phyloP scores from a whole-genome alignment of 208 protist species.

The Leptomonas pyrrhocoris region DNA sequence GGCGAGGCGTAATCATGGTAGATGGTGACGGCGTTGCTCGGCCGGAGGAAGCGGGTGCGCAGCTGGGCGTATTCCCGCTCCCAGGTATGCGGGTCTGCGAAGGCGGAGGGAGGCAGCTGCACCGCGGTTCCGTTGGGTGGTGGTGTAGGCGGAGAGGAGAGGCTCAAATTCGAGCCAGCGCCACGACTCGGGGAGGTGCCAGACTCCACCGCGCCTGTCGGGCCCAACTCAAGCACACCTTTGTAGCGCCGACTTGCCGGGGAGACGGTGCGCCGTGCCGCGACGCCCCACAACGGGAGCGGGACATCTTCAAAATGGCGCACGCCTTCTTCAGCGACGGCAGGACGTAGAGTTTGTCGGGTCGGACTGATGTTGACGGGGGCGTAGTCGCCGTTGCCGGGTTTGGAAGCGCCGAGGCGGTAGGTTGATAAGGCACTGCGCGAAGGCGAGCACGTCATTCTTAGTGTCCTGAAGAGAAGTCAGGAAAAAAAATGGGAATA shows the following conservation, averaged over 20 bases:
- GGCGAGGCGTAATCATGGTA: conserved; percentile 43
- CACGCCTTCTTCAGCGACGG: conserved; percentile 16
- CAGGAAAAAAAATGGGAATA: conserved; percentile 3
- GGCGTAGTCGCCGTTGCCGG: neutral
- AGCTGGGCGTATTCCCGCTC: conserved; percentile 39
- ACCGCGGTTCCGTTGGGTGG: conserved; percentile 2
- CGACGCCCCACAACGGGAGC: conserved; percentile 10
- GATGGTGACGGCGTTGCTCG: conserved; percentile 49
- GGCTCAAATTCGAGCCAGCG: neutral
- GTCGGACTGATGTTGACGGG: conserved; percentile 6
- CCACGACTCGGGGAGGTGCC: neutral
- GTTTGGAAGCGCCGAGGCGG: neutral
- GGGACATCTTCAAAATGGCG: conserved; percentile 12
- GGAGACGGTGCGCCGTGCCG: conserved; percentile 14
- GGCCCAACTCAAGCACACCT: neutral
- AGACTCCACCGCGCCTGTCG: neutral
- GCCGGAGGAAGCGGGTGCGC: conserved; percentile 22
- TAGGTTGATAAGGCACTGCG: neutral
- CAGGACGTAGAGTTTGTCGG: conserved; percentile 5
- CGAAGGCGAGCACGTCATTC: neutral
- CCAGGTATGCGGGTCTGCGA: conserved; percentile 54
- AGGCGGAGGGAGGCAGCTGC: conserved; percentile 32
- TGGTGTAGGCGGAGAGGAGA: conserved; percentile 10
- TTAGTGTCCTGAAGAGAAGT: neutral
- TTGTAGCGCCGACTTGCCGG: conserved; percentile 13